These are phyloP conservation scores for Sordaria brevicollis DNA, from an alignment of 495 filamentous ascomycete species.

Conservation along the genomic window DNA sequence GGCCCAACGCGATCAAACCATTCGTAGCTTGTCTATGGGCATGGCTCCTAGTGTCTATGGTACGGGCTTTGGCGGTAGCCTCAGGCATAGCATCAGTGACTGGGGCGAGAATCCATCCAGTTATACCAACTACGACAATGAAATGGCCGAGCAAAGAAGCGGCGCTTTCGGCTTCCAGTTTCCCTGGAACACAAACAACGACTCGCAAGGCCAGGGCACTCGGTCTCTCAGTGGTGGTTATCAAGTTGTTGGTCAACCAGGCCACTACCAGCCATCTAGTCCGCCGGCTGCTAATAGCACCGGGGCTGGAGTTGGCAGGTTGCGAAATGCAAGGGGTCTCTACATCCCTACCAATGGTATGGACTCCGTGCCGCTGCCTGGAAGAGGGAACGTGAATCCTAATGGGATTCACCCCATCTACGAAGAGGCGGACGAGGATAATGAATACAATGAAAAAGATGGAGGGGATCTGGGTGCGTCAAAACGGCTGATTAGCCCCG, in stretches of 20 bases:
- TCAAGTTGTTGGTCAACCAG: not conserved
- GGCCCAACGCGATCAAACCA: slow-evolving; percentile 24
- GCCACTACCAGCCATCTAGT: not conserved
- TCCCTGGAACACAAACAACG: slow-evolving; percentile 22
- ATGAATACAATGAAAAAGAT: slow-evolving; percentile 50
- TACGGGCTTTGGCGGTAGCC: slow-evolving; percentile 14
- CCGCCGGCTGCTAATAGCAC: not conserved
- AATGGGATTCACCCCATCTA: slow-evolving; percentile 45
- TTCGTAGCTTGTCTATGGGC: slow-evolving; percentile 30
- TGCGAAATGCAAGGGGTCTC: slow-evolving; percentile 14
- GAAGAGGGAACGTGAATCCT: not conserved
- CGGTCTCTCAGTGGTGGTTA: slow-evolving; percentile 17
- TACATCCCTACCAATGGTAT: slow-evolving; percentile 18
- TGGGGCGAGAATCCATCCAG: not conserved
- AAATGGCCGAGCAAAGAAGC: slow-evolving; percentile 38
- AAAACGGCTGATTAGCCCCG: slow-evolving; percentile 3
- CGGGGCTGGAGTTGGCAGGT: slow-evolving; percentile 1
- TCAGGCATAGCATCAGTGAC: slow-evolving; percentile 6
- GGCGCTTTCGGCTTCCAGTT: slow-evolving; percentile 10
- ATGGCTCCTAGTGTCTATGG: slow-evolving; percentile 6
- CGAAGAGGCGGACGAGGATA: slow-evolving; percentile 53
- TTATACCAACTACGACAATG: slow-evolving; percentile 20
- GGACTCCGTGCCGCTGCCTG: slow-evolving; percentile 12
- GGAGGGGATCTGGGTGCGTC: slow-evolving; percentile 4
- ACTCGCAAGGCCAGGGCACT: slow-evolving; percentile 28